phyloP scores from a whole-genome alignment of 495 filamentous ascomycete genomes.

The Hypoxylon subgilvum region DNA sequence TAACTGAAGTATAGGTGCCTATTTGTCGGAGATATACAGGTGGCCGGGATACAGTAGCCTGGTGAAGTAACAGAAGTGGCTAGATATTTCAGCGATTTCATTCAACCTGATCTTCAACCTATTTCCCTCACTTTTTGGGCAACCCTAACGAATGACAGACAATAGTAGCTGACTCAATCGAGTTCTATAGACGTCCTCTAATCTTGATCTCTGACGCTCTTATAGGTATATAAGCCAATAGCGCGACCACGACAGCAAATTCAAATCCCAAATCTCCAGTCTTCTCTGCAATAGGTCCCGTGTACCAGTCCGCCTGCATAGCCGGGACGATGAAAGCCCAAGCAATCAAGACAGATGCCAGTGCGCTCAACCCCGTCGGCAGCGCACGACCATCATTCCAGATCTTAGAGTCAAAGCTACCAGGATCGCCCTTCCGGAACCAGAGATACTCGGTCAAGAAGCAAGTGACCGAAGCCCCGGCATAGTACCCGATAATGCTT shows the following conservation, averaged over 20 bases:
- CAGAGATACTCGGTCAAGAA: slow-evolving; percentile 50
- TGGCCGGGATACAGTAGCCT: slow-evolving; percentile 31
- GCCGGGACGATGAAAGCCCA: slow-evolving; percentile 50
- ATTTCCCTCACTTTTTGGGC: too few relatives aligned
- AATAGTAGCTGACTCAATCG: too few relatives aligned
- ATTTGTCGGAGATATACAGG: slow-evolving; percentile 26
- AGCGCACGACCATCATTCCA: slow-evolving; percentile 50
- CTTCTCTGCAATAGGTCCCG: slow-evolving; percentile 50
- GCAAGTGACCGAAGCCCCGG: slow-evolving; percentile 50
- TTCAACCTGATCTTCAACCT: too few relatives aligned
- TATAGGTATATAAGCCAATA: slow-evolving; percentile 46
- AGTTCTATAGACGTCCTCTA: slow-evolving; percentile 23
- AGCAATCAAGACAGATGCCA: slow-evolving; percentile 38
- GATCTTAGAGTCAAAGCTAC: slow-evolving; percentile 43
- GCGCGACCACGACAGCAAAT: slow-evolving; percentile 50
- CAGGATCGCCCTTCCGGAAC: slow-evolving; percentile 40
- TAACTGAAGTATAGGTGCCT: slow-evolving; percentile 10
- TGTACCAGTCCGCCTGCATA: slow-evolving; percentile 57
- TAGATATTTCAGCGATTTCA: too few relatives aligned
- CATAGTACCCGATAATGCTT: slow-evolving; percentile 53
- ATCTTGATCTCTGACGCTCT: slow-evolving; percentile 37
- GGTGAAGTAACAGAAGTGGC: not conserved
- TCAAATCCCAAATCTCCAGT: slow-evolving; percentile 59
- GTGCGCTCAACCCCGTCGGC: slow-evolving; percentile 48
- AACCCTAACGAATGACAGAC: too few relatives aligned